These are phyloP conservation scores for Adansonia madagascariensis DNA, from an alignment of 441 rosid species.

Conservation along the genomic window DNA sequence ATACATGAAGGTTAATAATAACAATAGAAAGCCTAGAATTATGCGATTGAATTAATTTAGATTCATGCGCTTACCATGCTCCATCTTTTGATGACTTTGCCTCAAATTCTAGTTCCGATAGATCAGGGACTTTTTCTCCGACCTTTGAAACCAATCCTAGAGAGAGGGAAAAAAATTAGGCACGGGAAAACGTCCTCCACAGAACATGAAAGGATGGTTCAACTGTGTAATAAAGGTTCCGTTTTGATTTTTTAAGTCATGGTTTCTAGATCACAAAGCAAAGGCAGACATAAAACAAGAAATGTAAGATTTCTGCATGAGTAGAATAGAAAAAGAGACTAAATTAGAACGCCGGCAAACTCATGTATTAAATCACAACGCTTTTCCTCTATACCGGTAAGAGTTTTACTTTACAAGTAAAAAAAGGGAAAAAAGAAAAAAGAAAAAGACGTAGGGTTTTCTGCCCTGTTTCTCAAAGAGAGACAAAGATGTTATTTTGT, in stretches of 20 bases:
- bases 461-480: not conserved
- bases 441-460: not conserved
- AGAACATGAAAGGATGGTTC: not conserved
- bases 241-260: not conserved
- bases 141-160: constrained; percentile 23
- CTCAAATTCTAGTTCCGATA: constrained; percentile 58
- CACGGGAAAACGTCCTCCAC: not conserved
- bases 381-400: not conserved
- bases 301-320: not conserved
- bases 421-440: not conserved
- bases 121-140: constrained; percentile 41
- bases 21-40: not conserved
- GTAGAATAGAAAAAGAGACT: constrained; percentile 1
- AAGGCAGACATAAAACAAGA: not conserved
- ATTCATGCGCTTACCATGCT: constrained; percentile 53
- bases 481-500: not conserved
- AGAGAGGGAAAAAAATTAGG: not conserved
- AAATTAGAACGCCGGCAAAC: not conserved
- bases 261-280: not conserved
- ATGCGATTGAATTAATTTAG: not conserved
- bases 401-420: not conserved
- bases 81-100: constrained; percentile 72
- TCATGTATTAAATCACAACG: not conserved
- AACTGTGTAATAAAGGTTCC: not conserved
- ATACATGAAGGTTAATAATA: not conserved